These are phyloP conservation scores for Colletotrichum eremochloae DNA, from an alignment of 2,329 filamentous ascomycete species.

Conservation along the genomic window DNA sequence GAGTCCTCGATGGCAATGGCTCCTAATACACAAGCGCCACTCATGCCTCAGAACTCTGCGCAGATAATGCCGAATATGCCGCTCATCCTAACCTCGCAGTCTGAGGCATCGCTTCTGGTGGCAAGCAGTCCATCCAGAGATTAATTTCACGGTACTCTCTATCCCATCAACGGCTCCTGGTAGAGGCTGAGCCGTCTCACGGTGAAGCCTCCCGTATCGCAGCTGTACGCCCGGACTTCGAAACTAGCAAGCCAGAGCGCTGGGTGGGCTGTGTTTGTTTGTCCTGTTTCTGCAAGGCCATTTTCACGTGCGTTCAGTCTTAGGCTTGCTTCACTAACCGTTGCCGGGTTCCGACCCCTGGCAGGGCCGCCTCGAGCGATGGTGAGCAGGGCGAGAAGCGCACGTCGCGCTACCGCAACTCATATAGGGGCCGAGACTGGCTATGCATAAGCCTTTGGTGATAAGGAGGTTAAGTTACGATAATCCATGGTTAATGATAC, in stretches of 20 bases:
- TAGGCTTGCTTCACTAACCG: neutral
- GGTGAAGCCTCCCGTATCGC: neutral
- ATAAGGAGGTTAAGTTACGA: too few species aligned
- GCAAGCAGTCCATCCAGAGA: neutral
- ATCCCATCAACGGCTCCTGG: neutral
- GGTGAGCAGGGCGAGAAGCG: neutral
- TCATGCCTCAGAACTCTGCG: conserved; percentile 10
- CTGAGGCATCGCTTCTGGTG: neutral
- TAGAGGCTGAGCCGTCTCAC: conserved; percentile 29
- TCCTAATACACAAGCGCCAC: conserved; percentile 6
- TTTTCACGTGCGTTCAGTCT: neutral
- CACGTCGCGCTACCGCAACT: too few species aligned
- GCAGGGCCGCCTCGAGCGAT: neutral
- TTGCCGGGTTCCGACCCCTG: neutral
- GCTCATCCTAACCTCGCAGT: neutral
- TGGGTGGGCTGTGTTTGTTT: conserved; percentile 6
- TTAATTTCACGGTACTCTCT: neutral
- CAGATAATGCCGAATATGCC: neutral
- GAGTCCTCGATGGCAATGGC: neutral
- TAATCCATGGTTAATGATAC: too few species aligned
- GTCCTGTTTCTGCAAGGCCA: neutral
- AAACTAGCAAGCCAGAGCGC: conserved; percentile 10
- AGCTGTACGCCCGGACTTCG: conserved; percentile 11
- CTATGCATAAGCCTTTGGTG: too few species aligned
- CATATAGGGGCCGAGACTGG: too few species aligned